Evolutionary conservation across 805 yeast genomes (phyloP).

Genomic region (Wickerhamiella musiphila): DNA sequence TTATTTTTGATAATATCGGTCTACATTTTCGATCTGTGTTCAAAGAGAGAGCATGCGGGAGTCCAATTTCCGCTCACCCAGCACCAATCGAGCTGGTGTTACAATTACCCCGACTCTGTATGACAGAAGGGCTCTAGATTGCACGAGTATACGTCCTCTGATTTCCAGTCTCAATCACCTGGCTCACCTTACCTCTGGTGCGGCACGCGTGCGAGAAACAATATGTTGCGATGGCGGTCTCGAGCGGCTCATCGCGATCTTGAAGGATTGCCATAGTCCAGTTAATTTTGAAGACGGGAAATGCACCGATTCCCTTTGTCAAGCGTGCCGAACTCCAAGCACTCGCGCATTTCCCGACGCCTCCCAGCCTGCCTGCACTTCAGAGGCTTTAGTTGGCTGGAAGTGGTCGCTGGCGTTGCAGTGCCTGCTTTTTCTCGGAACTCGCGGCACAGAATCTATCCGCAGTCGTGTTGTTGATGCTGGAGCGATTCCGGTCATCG

Average conservation of each 20-base stretch:
- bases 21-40: too few species aligned
- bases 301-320: neutral
- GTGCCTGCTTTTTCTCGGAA: slow-evolving; percentile 78
- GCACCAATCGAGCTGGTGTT: slow-evolving; percentile 79
- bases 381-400: slow-evolving; percentile 47
- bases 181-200: slow-evolving; percentile 70
- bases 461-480: slow-evolving; percentile 79
- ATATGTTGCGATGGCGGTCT: slow-evolving; percentile 80
- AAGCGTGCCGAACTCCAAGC: too few species aligned
- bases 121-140: slow-evolving; percentile 83
- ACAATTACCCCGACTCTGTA: slow-evolving; percentile 76
- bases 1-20: too few species aligned
- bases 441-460: slow-evolving; percentile 78
- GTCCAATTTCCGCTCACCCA: slow-evolving; percentile 63
- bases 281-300: neutral
- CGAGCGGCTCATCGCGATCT: slow-evolving; percentile 68
- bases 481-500: slow-evolving; percentile 77
- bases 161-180: slow-evolving; percentile 84
- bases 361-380: neutral
- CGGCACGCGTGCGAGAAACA: slow-evolving; percentile 81
- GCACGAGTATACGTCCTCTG: slow-evolving; percentile 74
- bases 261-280: slow-evolving; percentile 50
- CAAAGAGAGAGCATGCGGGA: slow-evolving; percentile 59
- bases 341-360: neutral
- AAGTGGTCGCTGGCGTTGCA: slow-evolving; percentile 94